Percentiles rank a stretch among this genome's conserved stretches.
These are phyloP conservation scores for Tephrocybe sp. DNA, from an alignment of 768 basidiomycete genomes.

Conservation along the genomic window DNA sequence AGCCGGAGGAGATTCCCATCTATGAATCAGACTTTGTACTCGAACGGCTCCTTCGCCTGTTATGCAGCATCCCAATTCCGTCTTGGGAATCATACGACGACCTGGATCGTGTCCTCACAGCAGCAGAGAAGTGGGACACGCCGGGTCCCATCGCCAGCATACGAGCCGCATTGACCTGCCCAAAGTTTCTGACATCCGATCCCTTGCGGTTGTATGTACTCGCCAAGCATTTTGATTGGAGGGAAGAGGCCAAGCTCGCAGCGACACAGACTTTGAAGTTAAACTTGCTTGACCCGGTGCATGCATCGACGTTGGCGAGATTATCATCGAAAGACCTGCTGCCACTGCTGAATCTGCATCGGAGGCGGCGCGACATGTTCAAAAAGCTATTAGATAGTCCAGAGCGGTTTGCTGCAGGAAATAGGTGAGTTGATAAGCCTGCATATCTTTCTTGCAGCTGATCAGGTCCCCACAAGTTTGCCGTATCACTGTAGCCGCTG, in stretches of 20 bases:
- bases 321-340: slow-evolving; percentile 54
- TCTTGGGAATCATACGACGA: slow-evolving; percentile 49
- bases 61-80: slow-evolving; percentile 53
- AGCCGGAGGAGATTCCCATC: slow-evolving; percentile 30
- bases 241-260: slow-evolving; percentile 53
- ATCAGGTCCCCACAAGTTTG: too few species aligned
- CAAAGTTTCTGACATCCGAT: slow-evolving; percentile 40
- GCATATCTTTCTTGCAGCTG: too few species aligned
- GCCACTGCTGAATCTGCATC: slow-evolving; percentile 57
- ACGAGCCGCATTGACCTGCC: slow-evolving; percentile 49
- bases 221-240: slow-evolving; percentile 64
- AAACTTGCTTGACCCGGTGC: slow-evolving; percentile 41
- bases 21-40: slow-evolving; percentile 46
- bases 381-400: slow-evolving; percentile 53
- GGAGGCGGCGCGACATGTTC: slow-evolving; percentile 50
- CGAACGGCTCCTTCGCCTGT: slow-evolving; percentile 55
- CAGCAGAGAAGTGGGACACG: slow-evolving; percentile 74
- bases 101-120: slow-evolving; percentile 53
- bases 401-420: slow-evolving; percentile 56
- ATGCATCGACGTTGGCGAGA: slow-evolving; percentile 44
- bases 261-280: slow-evolving; percentile 57
- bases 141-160: slow-evolving; percentile 58
- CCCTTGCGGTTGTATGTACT: slow-evolving; percentile 55
- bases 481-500: slow-evolving; percentile 54
- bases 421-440: slow-evolving; percentile 40